Conservation (phyloP, 768 basidiomycete species). For the Phanerochaete sordida region DNA sequence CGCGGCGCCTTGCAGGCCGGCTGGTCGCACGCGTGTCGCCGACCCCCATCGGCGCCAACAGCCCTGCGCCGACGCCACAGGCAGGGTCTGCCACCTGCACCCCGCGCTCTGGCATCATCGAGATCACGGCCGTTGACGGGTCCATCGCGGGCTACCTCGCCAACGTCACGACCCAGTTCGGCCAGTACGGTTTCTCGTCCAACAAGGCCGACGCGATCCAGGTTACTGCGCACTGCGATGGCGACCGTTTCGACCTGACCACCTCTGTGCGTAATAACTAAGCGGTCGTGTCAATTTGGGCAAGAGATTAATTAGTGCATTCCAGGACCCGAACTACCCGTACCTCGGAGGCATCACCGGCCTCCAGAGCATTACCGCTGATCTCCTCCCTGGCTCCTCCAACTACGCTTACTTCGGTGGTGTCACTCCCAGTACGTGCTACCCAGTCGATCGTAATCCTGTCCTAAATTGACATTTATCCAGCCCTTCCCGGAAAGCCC, state of each 20-base stretch:
- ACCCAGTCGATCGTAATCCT: not conserved
- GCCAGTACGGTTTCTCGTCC: conserved; percentile 4
- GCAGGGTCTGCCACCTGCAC: not conserved
- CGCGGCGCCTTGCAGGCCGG: not conserved
- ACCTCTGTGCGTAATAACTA: not conserved
- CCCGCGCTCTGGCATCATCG: conserved; percentile 1
- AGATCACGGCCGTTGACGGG: not conserved
- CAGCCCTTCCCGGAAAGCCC: not conserved
- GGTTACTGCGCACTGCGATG: conserved; percentile 3
- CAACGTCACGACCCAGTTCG: not conserved
- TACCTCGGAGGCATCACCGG: conserved; percentile 14
- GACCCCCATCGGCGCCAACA: not conserved
- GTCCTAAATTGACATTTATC: not conserved
- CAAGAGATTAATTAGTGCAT: too few relatives aligned
- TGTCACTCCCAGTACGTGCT: conserved; percentile 10
- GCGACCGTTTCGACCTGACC: not conserved
- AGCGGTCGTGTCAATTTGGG: too few relatives aligned
- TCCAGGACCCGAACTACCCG: conserved; percentile 12
- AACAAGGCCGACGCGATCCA: not conserved
- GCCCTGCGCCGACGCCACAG: not conserved
- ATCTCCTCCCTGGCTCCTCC: conserved; percentile 9
- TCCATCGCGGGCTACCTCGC: not conserved
- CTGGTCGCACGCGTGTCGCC: not conserved
- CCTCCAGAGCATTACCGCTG: conserved; percentile 6
- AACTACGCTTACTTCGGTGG: conserved; percentile 18